These are phyloP conservation scores for Calendula officinalis DNA, from an alignment of 129 eudicot species.

Conservation along the genomic window DNA sequence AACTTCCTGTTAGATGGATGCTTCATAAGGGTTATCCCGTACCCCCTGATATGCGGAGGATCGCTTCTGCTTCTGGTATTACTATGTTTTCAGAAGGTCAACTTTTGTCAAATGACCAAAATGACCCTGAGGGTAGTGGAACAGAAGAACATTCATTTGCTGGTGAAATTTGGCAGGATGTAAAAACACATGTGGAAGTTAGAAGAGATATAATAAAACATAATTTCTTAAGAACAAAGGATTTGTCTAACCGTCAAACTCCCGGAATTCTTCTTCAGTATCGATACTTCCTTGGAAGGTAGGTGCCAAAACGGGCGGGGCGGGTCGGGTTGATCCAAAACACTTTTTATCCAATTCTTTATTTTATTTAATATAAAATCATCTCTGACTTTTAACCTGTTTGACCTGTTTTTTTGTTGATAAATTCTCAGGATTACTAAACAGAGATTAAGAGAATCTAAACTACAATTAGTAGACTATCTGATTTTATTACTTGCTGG, in stretches of 20 bases:
- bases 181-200: conserved; percentile 52
- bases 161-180: conserved; percentile 60
- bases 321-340: not conserved
- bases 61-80: conserved; percentile 34
- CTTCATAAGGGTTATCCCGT: conserved; percentile 72
- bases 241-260: conserved; percentile 73
- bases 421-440: conserved; percentile 65
- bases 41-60: conserved; percentile 69
- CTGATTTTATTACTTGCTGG: conserved; percentile 88
- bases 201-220: conserved; percentile 60
- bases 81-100: conserved; percentile 29
- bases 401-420: not conserved
- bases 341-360: not conserved
- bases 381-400: not conserved
- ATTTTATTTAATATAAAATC: not conserved
- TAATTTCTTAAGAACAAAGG: conserved; percentile 63
- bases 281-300: conserved; percentile 86
- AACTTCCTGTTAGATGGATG: conserved; percentile 93
- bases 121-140: conserved; percentile 14
- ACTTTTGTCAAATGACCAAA: conserved; percentile 17
- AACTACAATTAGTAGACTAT: conserved; percentile 75
- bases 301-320: conserved; percentile 12
- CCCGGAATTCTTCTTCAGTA: conserved; percentile 72
- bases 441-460: conserved; percentile 87
- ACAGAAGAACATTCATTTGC: conserved; percentile 62